Evolutionary conservation across 345 rosid genomes (phyloP).

Genomic region (Hibiscus syriacus): DNA sequence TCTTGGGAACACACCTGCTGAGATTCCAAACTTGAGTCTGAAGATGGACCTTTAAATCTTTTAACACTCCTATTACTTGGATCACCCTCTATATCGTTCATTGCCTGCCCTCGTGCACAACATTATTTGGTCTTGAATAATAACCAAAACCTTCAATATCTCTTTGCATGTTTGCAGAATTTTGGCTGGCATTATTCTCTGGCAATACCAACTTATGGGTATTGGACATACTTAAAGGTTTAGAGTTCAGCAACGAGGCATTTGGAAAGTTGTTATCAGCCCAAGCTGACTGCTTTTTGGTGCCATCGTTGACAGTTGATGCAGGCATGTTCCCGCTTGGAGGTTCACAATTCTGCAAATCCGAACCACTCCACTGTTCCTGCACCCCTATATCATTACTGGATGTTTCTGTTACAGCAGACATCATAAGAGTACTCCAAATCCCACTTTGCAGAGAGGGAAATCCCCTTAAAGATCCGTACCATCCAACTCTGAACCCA

Average conservation of each 20-base stretch:
- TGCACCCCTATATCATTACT: conserved; percentile 39
- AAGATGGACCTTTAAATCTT: too few relatives aligned
- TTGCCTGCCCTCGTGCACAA: not conserved
- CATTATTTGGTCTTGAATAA: conserved; percentile 37
- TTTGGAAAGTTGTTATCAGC: conserved; percentile 24
- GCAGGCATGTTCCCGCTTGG: conserved; percentile 22
- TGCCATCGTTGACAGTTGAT: conserved; percentile 20
- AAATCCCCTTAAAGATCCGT: conserved; percentile 35
- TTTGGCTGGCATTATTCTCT: conserved; percentile 18
- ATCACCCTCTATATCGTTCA: too few relatives aligned
- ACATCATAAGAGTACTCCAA: conserved; percentile 99
- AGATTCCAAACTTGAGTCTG: too few relatives aligned
- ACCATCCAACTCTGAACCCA: conserved; percentile 37
- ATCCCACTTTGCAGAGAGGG: conserved; percentile 60
- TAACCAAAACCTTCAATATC: conserved; percentile 55
- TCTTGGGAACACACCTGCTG: too few relatives aligned
- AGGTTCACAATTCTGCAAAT: conserved; percentile 25
- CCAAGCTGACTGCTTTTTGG: conserved; percentile 34
- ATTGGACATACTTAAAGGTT: conserved; percentile 19
- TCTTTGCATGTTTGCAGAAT: conserved; percentile 30
- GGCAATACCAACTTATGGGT: conserved; percentile 10
- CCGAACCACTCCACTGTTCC: conserved; percentile 54
- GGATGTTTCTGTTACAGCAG: conserved; percentile 91
- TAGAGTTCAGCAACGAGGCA: conserved; percentile 17
- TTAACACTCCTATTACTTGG: too few relatives aligned